Percentiles rank a stretch among this genome's conserved stretches.
Evolutionary conservation across 305 asterid species (phyloP).

Genomic region (Solanum aculeatissimum): DNA sequence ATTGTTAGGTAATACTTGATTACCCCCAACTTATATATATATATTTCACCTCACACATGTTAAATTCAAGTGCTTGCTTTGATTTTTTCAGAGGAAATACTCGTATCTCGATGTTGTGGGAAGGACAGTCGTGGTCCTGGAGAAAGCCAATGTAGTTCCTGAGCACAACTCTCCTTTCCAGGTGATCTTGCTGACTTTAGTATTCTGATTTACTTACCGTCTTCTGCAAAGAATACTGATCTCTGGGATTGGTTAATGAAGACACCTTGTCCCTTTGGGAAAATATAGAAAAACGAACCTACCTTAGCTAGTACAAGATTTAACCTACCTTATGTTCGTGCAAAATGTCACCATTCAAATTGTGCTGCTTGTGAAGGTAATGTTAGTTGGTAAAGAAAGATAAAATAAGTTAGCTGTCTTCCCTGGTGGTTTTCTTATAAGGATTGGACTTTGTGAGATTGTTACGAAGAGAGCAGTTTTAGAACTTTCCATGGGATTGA

Average conservation of each 20-base stretch:
- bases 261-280: not conserved
- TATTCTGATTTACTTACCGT: not conserved
- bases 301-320: not conserved
- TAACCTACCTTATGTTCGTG: not conserved
- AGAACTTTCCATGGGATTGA: not conserved
- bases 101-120: constrained; percentile 96
- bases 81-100: constrained; percentile 65
- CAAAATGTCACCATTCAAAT: not conserved
- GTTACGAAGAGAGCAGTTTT: not conserved
- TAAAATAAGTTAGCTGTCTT: not conserved
- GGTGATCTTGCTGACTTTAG: constrained; percentile 35
- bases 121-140: constrained; percentile 87
- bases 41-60: not conserved
- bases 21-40: not conserved
- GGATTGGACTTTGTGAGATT: not conserved
- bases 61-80: constrained; percentile 4
- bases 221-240: not conserved
- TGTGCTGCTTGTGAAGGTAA: not conserved
- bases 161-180: constrained; percentile 90
- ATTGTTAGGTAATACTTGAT: not conserved
- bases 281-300: not conserved
- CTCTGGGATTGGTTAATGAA: not conserved
- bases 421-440: not conserved
- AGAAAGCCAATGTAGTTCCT: constrained; percentile 82
- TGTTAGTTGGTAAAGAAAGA: not conserved